phyloP scores from a whole-genome alignment of 768 basidiomycete species.

The Leccinum sublutescens region DNA sequence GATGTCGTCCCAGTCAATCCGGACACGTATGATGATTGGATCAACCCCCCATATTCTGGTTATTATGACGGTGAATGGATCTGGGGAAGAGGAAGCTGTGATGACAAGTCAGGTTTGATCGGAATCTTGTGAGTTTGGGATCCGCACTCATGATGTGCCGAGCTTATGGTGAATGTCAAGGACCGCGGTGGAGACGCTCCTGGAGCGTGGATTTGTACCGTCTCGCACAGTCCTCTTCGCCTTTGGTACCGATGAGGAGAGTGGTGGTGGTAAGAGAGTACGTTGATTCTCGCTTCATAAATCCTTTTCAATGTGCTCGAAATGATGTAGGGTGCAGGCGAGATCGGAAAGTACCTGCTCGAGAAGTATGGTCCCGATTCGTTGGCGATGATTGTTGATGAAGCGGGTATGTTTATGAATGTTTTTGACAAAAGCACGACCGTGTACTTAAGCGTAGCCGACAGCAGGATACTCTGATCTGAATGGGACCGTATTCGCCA shows the following conservation, averaged over 20 bases:
- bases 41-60: slow-evolving; percentile 50
- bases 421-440: background rate
- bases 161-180: slow-evolving; percentile 11
- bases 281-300: background rate
- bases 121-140: slow-evolving; percentile 31
- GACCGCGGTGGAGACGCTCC: slow-evolving; percentile 26
- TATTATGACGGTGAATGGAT: slow-evolving; percentile 43
- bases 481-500: slow-evolving; percentile 33
- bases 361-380: slow-evolving; percentile 47
- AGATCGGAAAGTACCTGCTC: slow-evolving; percentile 41
- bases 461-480: slow-evolving; percentile 30
- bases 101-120: slow-evolving; percentile 42
- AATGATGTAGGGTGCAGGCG: slow-evolving; percentile 38
- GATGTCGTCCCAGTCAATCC: no score
- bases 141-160: background rate
- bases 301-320: background rate
- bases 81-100: slow-evolving; percentile 48
- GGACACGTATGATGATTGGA: slow-evolving; percentile 37
- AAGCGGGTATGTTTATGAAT: slow-evolving; percentile 41
- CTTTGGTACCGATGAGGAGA: slow-evolving; percentile 47
- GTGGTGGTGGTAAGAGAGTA: slow-evolving; percentile 38
- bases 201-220: slow-evolving; percentile 31
- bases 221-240: slow-evolving; percentile 34
- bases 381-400: slow-evolving; percentile 57
- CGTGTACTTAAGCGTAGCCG: background rate